phyloP scores from a whole-genome alignment of 1,284 basidiomycete species.

The Porogramme epimiltina region DNA sequence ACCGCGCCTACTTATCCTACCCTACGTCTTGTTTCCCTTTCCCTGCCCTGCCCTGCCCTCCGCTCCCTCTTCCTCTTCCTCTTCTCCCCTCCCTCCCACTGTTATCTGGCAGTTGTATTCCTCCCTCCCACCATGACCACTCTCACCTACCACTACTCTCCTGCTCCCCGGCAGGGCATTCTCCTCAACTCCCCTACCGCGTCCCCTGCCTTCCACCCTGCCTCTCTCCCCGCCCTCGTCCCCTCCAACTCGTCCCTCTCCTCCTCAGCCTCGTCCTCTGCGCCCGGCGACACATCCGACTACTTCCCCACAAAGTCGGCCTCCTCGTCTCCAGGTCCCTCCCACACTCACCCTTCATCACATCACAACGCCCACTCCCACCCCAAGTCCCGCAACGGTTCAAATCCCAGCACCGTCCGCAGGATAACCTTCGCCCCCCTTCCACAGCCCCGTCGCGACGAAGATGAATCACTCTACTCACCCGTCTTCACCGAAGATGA shows the following conservation, averaged over 20 bases:
- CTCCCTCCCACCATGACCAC: constrained; percentile 23
- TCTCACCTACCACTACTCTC: constrained; percentile 17
- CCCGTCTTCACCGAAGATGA: constrained; percentile 34
- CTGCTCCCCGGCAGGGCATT: constrained; percentile 29
- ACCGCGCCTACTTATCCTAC: constrained; percentile 11
- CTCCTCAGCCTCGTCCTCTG: constrained; percentile 29
- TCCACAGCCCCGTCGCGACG: constrained; percentile 64
- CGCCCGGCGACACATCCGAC: constrained; percentile 27
- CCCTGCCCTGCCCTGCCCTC: constrained; percentile 33
- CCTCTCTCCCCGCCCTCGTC: constrained; percentile 28
- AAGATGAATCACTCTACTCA: constrained; percentile 23
- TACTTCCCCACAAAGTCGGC: constrained; percentile 27
- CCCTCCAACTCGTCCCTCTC: constrained; percentile 30
- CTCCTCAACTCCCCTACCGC: constrained; percentile 36
- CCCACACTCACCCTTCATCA: constrained; percentile 17
- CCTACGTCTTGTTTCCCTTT: constrained; percentile 31
- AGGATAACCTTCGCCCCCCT: constrained; percentile 76
- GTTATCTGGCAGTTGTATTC: not conserved
- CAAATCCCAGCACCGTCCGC: constrained; percentile 34
- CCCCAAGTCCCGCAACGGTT: constrained; percentile 24
- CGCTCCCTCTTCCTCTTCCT: constrained; percentile 24
- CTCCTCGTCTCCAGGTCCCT: constrained; percentile 18
- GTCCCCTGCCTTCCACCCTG: constrained; percentile 28
- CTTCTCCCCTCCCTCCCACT: constrained; percentile 10
- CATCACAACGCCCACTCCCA: constrained; percentile 12